A percentile compares a stretch with the other conserved stretches of the same genome.
Conservation (phyloP, 164 flowering plant genomes). For the Hamamelis virginiana region DNA sequence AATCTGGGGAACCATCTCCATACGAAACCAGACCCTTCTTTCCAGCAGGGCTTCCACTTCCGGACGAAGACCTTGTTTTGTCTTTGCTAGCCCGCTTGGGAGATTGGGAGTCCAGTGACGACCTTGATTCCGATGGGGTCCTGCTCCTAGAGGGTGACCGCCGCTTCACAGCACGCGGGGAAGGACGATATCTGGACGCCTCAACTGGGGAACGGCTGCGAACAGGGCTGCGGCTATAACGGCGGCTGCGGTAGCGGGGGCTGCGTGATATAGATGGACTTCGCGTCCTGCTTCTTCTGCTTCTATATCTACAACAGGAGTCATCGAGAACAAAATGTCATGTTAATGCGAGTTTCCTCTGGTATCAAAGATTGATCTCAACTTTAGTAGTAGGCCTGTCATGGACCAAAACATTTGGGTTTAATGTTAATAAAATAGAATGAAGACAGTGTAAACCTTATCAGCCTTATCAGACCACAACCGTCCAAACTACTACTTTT, state of each 20-base stretch:
- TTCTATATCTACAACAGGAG: constrained; percentile 55
- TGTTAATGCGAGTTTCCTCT: neutral
- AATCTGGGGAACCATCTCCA: constrained; percentile 78
- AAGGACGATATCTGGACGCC: constrained; percentile 39
- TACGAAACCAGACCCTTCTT: constrained; percentile 75
- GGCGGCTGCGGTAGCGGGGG: constrained; percentile 71
- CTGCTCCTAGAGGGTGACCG: constrained; percentile 60
- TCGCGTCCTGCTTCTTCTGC: constrained; percentile 76
- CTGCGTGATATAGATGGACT: constrained; percentile 77
- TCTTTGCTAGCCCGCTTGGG: constrained; percentile 46
- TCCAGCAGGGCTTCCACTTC: constrained; percentile 58
- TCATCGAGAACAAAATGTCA: neutral
- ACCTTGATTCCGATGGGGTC: constrained; percentile 51
- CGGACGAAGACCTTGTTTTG: constrained; percentile 64
- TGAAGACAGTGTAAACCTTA: no score
- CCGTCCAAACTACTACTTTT: no score
- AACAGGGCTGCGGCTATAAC: constrained; percentile 62
- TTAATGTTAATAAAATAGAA: no score
- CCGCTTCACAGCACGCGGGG: constrained; percentile 49
- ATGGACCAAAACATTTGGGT: no score
- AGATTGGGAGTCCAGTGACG: constrained; percentile 54
- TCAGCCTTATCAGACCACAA: no score
- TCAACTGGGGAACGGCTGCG: constrained; percentile 70
- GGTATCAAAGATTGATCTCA: neutral
- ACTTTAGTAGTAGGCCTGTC: neutral